These are phyloP conservation scores for Cucurbita argyrosperma DNA, from an alignment of 306 rosid species.

Conservation along the genomic window DNA sequence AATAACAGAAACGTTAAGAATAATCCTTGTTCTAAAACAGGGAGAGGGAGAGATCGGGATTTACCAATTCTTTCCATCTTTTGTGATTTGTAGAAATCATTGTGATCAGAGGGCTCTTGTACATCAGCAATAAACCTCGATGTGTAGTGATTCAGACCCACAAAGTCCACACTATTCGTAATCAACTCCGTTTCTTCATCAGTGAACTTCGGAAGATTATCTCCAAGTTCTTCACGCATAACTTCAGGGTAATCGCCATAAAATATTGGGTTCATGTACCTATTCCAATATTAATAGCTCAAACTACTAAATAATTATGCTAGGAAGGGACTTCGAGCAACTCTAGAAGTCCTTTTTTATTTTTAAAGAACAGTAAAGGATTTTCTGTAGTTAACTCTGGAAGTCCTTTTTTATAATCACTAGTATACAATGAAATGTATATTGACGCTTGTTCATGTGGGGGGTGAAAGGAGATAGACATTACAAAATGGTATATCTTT, in stretches of 20 bases:
- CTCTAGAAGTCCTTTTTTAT: neutral
- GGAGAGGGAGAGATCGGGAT: neutral
- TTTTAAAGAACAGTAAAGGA: neutral
- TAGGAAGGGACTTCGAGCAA: neutral
- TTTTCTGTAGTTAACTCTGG: too few species aligned
- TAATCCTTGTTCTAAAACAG: neutral
- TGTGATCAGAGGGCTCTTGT: constrained; percentile 17
- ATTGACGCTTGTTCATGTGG: neutral
- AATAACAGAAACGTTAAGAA: constrained; percentile 12
- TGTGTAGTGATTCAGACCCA: constrained; percentile 82
- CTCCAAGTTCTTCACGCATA: constrained; percentile 68
- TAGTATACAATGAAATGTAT: neutral
- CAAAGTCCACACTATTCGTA: constrained; percentile 47
- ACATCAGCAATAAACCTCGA: constrained; percentile 69
- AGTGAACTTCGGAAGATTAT: constrained; percentile 69
- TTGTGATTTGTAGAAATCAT: constrained; percentile 37
- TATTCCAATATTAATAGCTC: constrained; percentile 10
- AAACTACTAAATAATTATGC: neutral
- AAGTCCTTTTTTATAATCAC: neutral
- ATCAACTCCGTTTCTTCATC: constrained; percentile 59
- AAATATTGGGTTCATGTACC: constrained; percentile 69
- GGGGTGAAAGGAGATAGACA: neutral
- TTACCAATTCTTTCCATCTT: constrained; percentile 54
- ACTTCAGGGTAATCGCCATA: constrained; percentile 68
- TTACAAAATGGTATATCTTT: neutral